Conservation (phyloP, 805 yeast species). For the Limtongia smithiae region DNA sequence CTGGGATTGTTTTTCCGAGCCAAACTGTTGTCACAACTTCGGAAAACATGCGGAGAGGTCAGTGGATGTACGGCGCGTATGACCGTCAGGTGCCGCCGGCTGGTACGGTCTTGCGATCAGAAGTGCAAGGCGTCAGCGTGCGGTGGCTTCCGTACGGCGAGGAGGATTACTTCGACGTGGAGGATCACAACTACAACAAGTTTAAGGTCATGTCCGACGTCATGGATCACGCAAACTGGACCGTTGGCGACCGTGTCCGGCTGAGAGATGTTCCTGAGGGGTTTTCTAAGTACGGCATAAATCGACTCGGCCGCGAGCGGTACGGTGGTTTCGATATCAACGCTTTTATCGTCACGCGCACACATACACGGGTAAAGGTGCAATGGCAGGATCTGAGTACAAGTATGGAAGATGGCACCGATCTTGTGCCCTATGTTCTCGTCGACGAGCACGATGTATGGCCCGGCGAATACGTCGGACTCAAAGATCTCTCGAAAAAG, state of each 20-base stretch:
- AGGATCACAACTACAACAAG: constrained; percentile 8
- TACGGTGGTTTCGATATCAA: constrained; percentile 27
- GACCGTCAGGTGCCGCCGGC: constrained; percentile 2
- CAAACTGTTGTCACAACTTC: constrained; percentile 12
- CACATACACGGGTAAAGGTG: constrained; percentile 20
- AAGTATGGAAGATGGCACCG: constrained; percentile 6
- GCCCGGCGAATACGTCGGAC: constrained; percentile 27
- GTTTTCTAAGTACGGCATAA: constrained; percentile 7
- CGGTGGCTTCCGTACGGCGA: constrained; percentile 22
- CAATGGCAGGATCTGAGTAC: constrained; percentile 24
- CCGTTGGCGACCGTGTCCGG: constrained; percentile 28
- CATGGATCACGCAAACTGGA: constrained; percentile 25
- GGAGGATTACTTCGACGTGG: constrained; percentile 10
- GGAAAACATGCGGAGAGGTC: constrained; percentile 19
- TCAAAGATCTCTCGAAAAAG: constrained; percentile 9
- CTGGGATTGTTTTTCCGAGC: constrained; percentile 19
- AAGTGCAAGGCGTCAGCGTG: constrained; percentile 14
- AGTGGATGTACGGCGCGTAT: constrained; percentile 21
- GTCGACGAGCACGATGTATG: constrained; percentile 29
- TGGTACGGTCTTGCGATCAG: constrained; percentile 19
- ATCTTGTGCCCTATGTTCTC: constrained; percentile 19
- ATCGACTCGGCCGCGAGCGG: constrained; percentile 19
- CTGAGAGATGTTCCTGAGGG: constrained; percentile 11
- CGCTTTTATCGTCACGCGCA: constrained; percentile 13
- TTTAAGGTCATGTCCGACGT: constrained; percentile 11